Percentiles rank a stretch among this genome's conserved stretches.
Evolutionary conservation across 352 stramenopile species (phyloP).

Genomic region (Hyaloperonospora arabidopsidis): DNA sequence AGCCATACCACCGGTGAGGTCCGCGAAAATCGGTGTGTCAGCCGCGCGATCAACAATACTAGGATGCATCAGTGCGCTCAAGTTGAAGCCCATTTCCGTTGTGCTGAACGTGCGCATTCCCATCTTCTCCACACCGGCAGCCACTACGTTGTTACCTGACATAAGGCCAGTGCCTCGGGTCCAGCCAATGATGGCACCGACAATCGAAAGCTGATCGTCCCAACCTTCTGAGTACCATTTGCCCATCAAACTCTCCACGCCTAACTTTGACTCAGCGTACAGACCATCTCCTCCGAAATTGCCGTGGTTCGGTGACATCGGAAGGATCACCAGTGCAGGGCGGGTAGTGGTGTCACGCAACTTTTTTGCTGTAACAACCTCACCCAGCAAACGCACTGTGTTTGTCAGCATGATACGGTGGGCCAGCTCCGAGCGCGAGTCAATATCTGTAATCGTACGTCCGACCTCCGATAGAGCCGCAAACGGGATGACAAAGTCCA

Average conservation of each 20-base stretch:
- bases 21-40: slow-evolving; percentile 65
- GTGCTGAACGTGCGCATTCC: slow-evolving; percentile 82
- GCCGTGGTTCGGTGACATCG: slow-evolving; percentile 81
- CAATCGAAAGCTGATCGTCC: slow-evolving; percentile 78
- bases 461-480: slow-evolving; percentile 75
- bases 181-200: slow-evolving; percentile 83
- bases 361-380: slow-evolving; percentile 72
- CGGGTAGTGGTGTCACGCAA: slow-evolving; percentile 58
- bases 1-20: slow-evolving; percentile 75
- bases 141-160: slow-evolving; percentile 84
- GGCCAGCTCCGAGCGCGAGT: slow-evolving; percentile 66
- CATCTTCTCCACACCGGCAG: slow-evolving; percentile 69
- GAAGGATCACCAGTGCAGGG: slow-evolving; percentile 68
- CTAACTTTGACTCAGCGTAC: slow-evolving; percentile 86
- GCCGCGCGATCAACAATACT: slow-evolving; percentile 64
- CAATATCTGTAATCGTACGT: slow-evolving; percentile 71
- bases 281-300: slow-evolving; percentile 81
- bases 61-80: slow-evolving; percentile 76
- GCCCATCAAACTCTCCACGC: slow-evolving; percentile 76
- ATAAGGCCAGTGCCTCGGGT: slow-evolving; percentile 83
- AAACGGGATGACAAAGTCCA: slow-evolving; percentile 87
- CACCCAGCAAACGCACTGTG: slow-evolving; percentile 70
- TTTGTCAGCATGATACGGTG: slow-evolving; percentile 88
- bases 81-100: slow-evolving; percentile 85
- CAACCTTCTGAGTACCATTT: slow-evolving; percentile 85